Evolutionary conservation across 305 asterid species (phyloP).

Genomic region (Solanum chacoense): DNA sequence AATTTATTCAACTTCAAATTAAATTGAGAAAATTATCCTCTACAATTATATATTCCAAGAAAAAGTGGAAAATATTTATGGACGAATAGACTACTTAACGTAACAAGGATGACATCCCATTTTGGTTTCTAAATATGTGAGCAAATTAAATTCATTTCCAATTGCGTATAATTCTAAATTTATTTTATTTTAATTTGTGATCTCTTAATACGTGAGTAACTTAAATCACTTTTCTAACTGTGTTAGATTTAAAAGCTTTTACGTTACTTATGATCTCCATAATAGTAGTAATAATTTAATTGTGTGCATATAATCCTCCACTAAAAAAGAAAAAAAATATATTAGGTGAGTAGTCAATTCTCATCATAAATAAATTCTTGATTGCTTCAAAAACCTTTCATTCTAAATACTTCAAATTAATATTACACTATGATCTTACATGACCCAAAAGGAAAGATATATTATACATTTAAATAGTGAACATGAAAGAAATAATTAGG

Average conservation of each 20-base stretch:
- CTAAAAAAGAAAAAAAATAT: background rate
- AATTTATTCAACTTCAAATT: background rate
- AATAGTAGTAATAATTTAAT: background rate
- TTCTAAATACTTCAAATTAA: background rate
- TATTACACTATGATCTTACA: background rate
- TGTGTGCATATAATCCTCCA: background rate
- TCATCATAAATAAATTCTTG: background rate
- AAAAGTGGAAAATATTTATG: background rate
- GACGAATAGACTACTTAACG: background rate
- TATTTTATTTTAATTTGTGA: background rate
- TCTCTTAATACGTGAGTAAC: background rate
- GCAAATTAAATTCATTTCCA: background rate
- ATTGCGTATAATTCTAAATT: background rate
- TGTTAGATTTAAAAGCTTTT: background rate
- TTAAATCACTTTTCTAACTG: background rate
- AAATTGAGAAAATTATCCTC: background rate
- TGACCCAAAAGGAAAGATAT: background rate
- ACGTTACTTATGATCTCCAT: background rate
- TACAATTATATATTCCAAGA: fast-evolving
- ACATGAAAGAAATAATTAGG: background rate
- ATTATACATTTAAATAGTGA: background rate
- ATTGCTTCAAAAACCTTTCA: background rate
- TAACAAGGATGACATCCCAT: background rate
- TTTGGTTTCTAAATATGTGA: background rate
- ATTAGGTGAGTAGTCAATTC: background rate